These are phyloP conservation scores for Xylaria sp. DNA, from an alignment of 2,329 filamentous ascomycete species.

Conservation along the genomic window DNA sequence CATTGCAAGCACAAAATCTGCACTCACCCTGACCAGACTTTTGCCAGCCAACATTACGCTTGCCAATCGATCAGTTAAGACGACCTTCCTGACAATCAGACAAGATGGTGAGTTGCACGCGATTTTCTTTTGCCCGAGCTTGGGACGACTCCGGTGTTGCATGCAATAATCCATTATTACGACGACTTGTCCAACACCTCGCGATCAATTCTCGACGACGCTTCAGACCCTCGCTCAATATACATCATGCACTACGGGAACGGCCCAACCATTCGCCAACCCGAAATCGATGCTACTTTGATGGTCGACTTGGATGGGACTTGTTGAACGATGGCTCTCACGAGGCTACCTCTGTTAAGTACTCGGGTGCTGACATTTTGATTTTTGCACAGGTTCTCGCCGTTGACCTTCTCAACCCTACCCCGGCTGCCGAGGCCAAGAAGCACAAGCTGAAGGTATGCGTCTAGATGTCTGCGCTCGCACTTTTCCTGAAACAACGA, in stretches of 20 bases:
- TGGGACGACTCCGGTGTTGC: neutral
- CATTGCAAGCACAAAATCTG: conserved; percentile 56
- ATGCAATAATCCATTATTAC: conserved; percentile 22
- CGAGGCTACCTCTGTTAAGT: conserved; percentile 1
- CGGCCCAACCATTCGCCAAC: neutral
- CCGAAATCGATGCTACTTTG: conserved; percentile 2
- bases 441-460: conserved; percentile 99
- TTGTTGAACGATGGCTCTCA: conserved; percentile 4
- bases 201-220: conserved; percentile 13
- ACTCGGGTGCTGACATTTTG: conserved; percentile 53
- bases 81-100: conserved; percentile 55
- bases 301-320: conserved; percentile 5
- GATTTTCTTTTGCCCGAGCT: conserved; percentile 18
- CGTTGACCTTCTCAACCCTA: conserved; percentile 99
- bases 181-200: conserved; percentile 7
- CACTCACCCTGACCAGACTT: conserved; percentile 54
- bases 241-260: neutral
- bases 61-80: conserved; percentile 51
- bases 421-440: conserved; percentile 94
- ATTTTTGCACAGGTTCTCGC: conserved; percentile 83
- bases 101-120: conserved; percentile 69
- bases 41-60: conserved; percentile 55
- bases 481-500: neutral
- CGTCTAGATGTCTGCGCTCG: conserved; percentile 33
- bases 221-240: neutral